Percentiles rank a stretch among this genome's conserved stretches.
These are phyloP conservation scores for Acer yangbiense DNA, from an alignment of 345 rosid genomes.

Conservation along the genomic window DNA sequence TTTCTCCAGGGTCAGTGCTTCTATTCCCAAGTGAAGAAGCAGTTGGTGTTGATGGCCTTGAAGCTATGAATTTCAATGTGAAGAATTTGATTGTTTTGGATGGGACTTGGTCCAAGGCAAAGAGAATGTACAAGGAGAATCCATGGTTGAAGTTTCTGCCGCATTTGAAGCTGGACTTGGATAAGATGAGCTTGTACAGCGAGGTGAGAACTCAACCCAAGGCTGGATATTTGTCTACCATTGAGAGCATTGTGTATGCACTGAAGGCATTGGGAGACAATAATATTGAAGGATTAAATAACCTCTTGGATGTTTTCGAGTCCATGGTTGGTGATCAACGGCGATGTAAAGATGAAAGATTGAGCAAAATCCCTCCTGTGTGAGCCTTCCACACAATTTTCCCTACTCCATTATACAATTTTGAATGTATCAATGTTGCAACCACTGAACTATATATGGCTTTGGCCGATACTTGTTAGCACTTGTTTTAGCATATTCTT, in stretches of 20 bases:
- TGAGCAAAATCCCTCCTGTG: constrained; percentile 23
- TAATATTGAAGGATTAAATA: constrained; percentile 48
- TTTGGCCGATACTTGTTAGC: background rate
- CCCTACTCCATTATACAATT: background rate
- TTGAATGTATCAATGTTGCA: background rate
- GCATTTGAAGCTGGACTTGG: constrained; percentile 69
- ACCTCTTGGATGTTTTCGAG: constrained; percentile 69
- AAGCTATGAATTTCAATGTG: constrained; percentile 41
- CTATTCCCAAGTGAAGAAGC: constrained; percentile 67
- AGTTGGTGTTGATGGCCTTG: constrained; percentile 45
- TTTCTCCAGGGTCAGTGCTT: constrained; percentile 66
- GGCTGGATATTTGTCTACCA: constrained; percentile 72
- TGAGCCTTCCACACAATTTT: background rate
- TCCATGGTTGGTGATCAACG: constrained; percentile 86
- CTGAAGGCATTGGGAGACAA: constrained; percentile 62
- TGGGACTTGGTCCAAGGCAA: constrained; percentile 89
- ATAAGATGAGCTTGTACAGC: constrained; percentile 57
- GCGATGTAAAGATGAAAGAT: constrained; percentile 60
- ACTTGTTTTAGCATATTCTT: background rate
- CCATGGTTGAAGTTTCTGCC: constrained; percentile 87
- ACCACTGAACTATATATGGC: background rate
- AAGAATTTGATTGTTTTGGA: constrained; percentile 81
- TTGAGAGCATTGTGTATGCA: constrained; percentile 75
- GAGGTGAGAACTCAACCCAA: constrained; percentile 82
- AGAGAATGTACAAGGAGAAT: constrained; percentile 73